Percentiles rank a stretch among this genome's conserved stretches.
These are phyloP conservation scores for Jamesozyma lodderae DNA, from an alignment of 805 yeast genomes.

Conservation along the genomic window DNA sequence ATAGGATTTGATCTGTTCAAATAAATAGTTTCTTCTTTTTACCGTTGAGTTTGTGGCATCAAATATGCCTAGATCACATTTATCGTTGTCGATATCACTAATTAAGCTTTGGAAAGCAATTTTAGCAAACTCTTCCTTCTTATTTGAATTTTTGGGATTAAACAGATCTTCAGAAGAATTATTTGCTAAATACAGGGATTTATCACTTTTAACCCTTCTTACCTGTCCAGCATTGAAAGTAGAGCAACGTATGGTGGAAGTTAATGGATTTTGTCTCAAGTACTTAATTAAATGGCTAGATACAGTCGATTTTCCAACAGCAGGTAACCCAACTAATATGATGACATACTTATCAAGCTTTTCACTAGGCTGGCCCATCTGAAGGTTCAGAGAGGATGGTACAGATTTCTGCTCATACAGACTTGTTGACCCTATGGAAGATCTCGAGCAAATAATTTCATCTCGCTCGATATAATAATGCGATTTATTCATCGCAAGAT, in stretches of 20 bases:
- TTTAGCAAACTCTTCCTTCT: conserved; percentile 44
- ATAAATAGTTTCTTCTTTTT: conserved; percentile 30
- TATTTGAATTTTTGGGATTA: conserved; percentile 35
- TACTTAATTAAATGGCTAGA: conserved; percentile 54
- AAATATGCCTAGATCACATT: conserved; percentile 47
- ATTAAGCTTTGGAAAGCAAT: conserved; percentile 41
- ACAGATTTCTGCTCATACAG: too few species aligned
- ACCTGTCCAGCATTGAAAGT: conserved; percentile 72
- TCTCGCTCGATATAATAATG: conserved; percentile 11
- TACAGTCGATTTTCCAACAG: conserved; percentile 66
- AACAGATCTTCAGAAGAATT: conserved; percentile 33
- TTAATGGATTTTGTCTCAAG: conserved; percentile 32
- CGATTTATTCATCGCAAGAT: conserved; percentile 12
- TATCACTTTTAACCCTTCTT: conserved; percentile 44
- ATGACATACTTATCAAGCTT: conserved; percentile 43
- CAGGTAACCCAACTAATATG: conserved; percentile 69
- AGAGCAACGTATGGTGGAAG: conserved; percentile 26
- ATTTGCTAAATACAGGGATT: conserved; percentile 21
- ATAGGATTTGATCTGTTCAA: conserved; percentile 17
- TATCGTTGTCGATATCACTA: conserved; percentile 34
- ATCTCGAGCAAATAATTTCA: too few species aligned
- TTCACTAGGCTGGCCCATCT: background rate
- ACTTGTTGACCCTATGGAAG: too few species aligned
- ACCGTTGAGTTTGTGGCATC: conserved; percentile 53
- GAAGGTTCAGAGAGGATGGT: background rate